Conservation (phyloP, 2,329 filamentous ascomycete genomes). For the Ophiocordyceps camponoti-rufipedis region DNA sequence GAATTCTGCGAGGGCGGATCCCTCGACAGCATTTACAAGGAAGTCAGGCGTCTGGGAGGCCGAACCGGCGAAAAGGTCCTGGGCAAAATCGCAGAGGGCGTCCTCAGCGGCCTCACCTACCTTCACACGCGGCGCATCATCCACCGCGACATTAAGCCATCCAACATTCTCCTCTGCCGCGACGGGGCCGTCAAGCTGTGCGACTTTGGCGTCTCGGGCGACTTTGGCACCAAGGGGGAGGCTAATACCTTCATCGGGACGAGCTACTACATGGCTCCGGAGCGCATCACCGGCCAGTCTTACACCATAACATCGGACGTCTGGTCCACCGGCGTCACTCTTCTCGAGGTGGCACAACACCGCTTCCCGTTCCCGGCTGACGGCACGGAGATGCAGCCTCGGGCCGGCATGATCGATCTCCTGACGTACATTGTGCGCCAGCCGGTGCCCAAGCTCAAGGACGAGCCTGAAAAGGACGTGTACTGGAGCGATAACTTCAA, state of each 20-base stretch:
- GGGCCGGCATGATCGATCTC: constrained; percentile 82
- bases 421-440: constrained; percentile 96
- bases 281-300: constrained; percentile 90
- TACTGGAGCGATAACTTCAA: constrained; percentile 97
- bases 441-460: constrained; percentile 85
- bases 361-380: constrained; percentile 96
- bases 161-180: constrained; percentile 86
- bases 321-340: constrained; percentile 90
- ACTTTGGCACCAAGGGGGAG: constrained; percentile 96
- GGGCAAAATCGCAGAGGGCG: constrained; percentile 90
- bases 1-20: constrained; percentile 97
- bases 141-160: constrained; percentile 96
- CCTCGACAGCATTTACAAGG: constrained; percentile 89
- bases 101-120: constrained; percentile 85
- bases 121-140: constrained; percentile 93
- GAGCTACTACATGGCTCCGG: constrained; percentile 97
- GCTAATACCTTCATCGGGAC: constrained; percentile 98
- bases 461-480: constrained; percentile 77
- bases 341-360: constrained; percentile 98
- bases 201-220: constrained; percentile 93
- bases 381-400: constrained; percentile 85
- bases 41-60: constrained; percentile 88
- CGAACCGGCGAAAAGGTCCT: constrained; percentile 93
- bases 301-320: constrained; percentile 98
- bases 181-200: constrained; percentile 92